A percentile compares a stretch with the other conserved stretches of the same genome.
These are phyloP conservation scores for Paragyromitra xinjiangensis DNA, from an alignment of 495 filamentous ascomycete genomes.

Conservation along the genomic window DNA sequence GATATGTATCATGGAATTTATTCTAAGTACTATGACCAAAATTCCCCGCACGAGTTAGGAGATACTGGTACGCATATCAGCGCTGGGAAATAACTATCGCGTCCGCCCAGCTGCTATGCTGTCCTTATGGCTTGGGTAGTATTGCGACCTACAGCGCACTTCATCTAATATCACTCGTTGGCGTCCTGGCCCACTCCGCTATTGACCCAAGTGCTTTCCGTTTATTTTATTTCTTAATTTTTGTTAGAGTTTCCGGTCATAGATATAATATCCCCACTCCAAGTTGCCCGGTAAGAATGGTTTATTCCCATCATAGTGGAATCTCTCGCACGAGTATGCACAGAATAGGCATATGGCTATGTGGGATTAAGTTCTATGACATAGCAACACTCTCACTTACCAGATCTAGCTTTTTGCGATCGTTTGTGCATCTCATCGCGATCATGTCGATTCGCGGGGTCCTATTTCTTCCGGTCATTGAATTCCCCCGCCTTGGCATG, in stretches of 20 bases:
- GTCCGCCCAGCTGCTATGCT: neutral
- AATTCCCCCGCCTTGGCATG: slow-evolving; percentile 4
- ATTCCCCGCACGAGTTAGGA: neutral
- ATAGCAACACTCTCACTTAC: neutral
- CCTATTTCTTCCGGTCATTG: neutral
- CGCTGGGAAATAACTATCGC: neutral
- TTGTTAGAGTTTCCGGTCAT: neutral
- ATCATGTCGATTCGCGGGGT: slow-evolving; percentile 4
- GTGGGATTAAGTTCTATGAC: too few species aligned
- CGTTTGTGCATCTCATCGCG: neutral
- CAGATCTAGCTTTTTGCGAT: neutral
- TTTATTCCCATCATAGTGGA: neutral
- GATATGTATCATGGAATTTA: neutral
- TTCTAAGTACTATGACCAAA: neutral
- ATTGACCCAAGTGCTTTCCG: too few species aligned
- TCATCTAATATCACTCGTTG: slow-evolving; percentile 18
- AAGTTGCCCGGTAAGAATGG: neutral
- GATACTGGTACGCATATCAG: neutral
- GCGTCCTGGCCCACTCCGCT: neutral
- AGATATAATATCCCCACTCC: neutral
- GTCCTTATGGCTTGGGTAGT: neutral
- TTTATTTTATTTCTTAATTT: neutral
- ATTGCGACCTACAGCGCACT: neutral
- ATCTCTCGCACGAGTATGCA: neutral
- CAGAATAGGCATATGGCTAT: neutral